phyloP scores from a whole-genome alignment of 345 rosid species.

The Psidium guajava region DNA sequence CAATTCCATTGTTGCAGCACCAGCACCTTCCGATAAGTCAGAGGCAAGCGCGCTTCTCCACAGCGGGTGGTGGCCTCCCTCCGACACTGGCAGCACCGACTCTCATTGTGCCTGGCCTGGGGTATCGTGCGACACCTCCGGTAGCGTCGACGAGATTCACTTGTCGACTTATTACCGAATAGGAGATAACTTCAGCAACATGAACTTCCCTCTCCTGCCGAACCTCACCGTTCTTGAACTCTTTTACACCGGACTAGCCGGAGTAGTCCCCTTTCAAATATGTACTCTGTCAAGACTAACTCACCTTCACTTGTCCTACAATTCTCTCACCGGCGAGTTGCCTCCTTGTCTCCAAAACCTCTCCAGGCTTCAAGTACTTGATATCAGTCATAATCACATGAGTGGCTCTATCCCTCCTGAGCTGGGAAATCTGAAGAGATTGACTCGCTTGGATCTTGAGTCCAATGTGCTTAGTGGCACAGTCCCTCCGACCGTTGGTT shows the following conservation, averaged over 20 bases:
- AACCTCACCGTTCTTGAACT: neutral
- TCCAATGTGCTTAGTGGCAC: neutral
- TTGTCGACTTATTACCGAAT: accelerated
- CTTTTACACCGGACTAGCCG: neutral
- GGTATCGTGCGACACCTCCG: accelerated
- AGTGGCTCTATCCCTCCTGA: neutral
- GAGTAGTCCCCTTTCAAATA: constrained; percentile 3
- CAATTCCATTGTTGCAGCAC: neutral
- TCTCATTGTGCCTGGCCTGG: accelerated
- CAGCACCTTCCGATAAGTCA: accelerated
- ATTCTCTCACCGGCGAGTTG: neutral
- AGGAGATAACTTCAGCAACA: neutral
- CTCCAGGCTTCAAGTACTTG: neutral
- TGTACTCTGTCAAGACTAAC: neutral
- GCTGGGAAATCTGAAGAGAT: neutral
- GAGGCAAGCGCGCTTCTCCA: neutral
- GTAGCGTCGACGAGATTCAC: accelerated
- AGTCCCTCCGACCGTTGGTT: no score
- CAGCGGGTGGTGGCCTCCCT: neutral
- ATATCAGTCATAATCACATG: neutral
- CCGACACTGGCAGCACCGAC: accelerated
- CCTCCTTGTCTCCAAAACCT: neutral
- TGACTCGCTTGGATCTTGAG: accelerated
- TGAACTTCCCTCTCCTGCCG: constrained; percentile 11
- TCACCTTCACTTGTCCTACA: neutral